phyloP scores from a whole-genome alignment of 2,329 filamentous ascomycete species.

The Blastomyces parvus region DNA sequence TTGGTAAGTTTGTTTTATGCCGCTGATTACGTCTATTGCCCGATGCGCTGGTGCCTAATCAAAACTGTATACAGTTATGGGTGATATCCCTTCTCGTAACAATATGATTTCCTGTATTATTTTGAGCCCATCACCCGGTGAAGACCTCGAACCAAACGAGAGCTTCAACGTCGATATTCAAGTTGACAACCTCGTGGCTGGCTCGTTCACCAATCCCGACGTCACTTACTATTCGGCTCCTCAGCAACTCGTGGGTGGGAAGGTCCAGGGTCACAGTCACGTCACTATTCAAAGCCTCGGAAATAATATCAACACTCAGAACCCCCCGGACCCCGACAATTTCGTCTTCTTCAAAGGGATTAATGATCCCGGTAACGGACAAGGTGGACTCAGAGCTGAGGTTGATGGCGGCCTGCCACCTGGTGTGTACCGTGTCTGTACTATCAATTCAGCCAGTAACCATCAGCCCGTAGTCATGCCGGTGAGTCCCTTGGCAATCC shows the following conservation, averaged over 20 bases:
- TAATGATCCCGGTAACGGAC: conserved; percentile 42
- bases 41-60: neutral
- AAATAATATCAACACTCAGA: conserved; percentile 25
- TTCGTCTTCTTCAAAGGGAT: conserved; percentile 53
- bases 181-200: conserved; percentile 42
- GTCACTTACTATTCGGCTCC: conserved; percentile 48
- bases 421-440: conserved; percentile 45
- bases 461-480: conserved; percentile 53
- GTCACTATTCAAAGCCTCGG: conserved; percentile 45
- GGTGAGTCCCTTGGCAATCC: conserved; percentile 13
- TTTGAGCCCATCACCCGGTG: conserved; percentile 36
- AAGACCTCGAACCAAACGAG: conserved; percentile 32
- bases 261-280: conserved; percentile 31
- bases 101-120: conserved; percentile 51
- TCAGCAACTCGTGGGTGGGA: conserved; percentile 39
- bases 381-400: conserved; percentile 38
- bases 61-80: conserved; percentile 38
- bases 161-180: conserved; percentile 43
- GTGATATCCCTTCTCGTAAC: conserved; percentile 42
- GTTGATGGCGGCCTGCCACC: conserved; percentile 41
- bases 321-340: conserved; percentile 32
- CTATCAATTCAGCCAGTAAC: conserved; percentile 43
- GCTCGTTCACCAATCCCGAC: conserved; percentile 47
- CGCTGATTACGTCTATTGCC: neutral
- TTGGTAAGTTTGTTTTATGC: conserved; percentile 28